phyloP scores from a whole-genome alignment of 202 grass and related monocot species.

The Schoenoplectus triqueter region DNA sequence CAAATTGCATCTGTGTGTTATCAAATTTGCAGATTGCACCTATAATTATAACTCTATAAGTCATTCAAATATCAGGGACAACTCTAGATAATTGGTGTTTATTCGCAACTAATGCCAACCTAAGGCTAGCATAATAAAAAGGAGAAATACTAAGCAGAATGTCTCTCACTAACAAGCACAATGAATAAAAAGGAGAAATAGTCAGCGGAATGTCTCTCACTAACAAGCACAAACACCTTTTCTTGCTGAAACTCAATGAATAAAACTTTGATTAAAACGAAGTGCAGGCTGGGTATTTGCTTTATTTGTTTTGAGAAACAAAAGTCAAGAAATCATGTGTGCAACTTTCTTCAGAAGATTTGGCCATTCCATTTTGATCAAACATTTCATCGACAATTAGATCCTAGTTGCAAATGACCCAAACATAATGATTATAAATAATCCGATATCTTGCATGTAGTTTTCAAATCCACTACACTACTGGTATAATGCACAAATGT shows the following conservation, averaged over 20 bases:
- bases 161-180: too few relatives aligned
- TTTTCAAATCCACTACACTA: neutral
- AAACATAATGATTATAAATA: neutral
- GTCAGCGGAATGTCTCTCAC: neutral
- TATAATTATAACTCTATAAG: too few relatives aligned
- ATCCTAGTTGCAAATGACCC: too few relatives aligned
- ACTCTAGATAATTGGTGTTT: too few relatives aligned
- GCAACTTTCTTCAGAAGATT: neutral
- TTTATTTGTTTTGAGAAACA: neutral
- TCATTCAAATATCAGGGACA: neutral
- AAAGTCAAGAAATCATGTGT: neutral
- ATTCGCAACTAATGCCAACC: too few relatives aligned
- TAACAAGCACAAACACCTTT: neutral
- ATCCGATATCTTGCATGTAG: neutral
- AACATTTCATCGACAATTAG: neutral
- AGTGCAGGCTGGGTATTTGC: neutral
- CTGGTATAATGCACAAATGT: neutral
- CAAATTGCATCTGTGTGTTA: neutral
- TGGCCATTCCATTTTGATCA: neutral
- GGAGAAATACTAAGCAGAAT: too few relatives aligned
- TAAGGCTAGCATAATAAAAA: too few relatives aligned
- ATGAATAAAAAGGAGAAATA: neutral
- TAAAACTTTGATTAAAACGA: neutral
- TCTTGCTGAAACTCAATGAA: neutral
- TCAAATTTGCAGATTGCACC: neutral